Percentiles rank a stretch among this genome's conserved stretches.
These are phyloP conservation scores for Protea cynaroides DNA, from an alignment of 164 flowering plant species.

Conservation along the genomic window DNA sequence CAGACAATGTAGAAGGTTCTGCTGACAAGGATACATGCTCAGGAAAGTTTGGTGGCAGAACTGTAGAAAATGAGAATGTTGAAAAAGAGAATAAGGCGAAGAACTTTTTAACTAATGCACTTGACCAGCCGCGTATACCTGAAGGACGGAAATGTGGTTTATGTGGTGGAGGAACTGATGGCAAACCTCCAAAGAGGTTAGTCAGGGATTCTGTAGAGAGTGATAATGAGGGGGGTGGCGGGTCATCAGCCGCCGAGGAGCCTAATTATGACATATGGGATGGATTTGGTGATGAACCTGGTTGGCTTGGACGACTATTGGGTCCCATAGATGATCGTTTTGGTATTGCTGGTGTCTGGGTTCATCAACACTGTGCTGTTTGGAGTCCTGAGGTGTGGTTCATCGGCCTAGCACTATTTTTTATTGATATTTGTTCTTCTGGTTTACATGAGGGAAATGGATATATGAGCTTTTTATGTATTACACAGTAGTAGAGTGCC, in stretches of 20 bases:
- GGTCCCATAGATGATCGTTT: slow-evolving; percentile 92
- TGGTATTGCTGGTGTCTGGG: slow-evolving; percentile 97
- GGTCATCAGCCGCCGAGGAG: slow-evolving; percentile 80
- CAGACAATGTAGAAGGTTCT: slow-evolving; percentile 12
- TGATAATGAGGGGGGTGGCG: slow-evolving; percentile 72
- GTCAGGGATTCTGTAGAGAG: slow-evolving; percentile 54
- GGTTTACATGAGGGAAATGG: slow-evolving; percentile 4
- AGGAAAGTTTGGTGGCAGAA: slow-evolving; percentile 13
- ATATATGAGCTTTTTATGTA: slow-evolving; percentile 7
- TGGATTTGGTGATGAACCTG: slow-evolving; percentile 97
- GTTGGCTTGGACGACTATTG: slow-evolving; percentile 93
- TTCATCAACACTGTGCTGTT: slow-evolving; percentile 98
- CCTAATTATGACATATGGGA: slow-evolving; percentile 86
- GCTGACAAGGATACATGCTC: slow-evolving; percentile 13
- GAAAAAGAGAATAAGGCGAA: slow-evolving; percentile 19
- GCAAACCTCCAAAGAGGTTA: slow-evolving; percentile 82
- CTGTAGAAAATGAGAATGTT: slow-evolving; percentile 22
- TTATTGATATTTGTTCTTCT: slow-evolving; percentile 12
- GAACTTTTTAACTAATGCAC: slow-evolving; percentile 13
- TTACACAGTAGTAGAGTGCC: slow-evolving; percentile 3
- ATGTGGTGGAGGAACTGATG: slow-evolving; percentile 88
- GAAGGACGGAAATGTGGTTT: slow-evolving; percentile 90
- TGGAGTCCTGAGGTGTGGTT: slow-evolving; percentile 98
- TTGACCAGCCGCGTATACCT: slow-evolving; percentile 32
- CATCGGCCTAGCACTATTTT: slow-evolving; percentile 10